Base-by-base conservation (phyloP, 257 asterid genomes). In the Solanum sitiens region DNA sequence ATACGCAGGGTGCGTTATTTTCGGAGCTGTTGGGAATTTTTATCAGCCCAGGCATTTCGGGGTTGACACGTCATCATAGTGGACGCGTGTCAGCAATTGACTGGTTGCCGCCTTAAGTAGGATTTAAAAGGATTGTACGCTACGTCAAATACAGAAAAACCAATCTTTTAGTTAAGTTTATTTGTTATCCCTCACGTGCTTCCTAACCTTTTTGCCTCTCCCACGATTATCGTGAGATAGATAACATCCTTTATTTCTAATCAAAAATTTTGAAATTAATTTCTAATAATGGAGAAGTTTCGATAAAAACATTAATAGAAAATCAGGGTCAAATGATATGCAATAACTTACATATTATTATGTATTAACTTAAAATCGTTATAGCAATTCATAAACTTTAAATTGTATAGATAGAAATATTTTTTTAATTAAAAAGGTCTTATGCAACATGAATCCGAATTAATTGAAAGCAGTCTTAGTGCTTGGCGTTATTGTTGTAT, bases 181-280 rank as follows among this genome's bases (percentile, higher is more conserved):
- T 27, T 27, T 68, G 39, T 27, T 68, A 27, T 68, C 37, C 9
- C 39, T 68, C 75, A 68, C 39, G 75, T 68, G 75, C 75, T 68
- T 68, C 75, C 39, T 68, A 30, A 30, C 39, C 3, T 68, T 68
- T 68, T 30, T 18, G 6, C 23, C 23, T 7, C 11, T 68, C 75
- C 12, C 18, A 5, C 2, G 2, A n/a, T 11, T 25, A 25, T 0
- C 0, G 9, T 23, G 3, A 23, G 3, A 63, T 63, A 12, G 32
- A 63, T 23, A 63, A 63, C 0, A 61, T 10, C 9, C 2, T 23
- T 63, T 0, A 63, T 63, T 23, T n/a, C 0, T 63, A 23, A 63
- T 63, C 0, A 23, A 23, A 61, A 53, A 2, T 0, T 53, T 53
- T 0, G 4, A 0, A 53, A 53, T 18, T 0, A 53, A 16, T 53